Conservation (phyloP, 768 basidiomycete genomes). For the Trametes cubensis region DNA sequence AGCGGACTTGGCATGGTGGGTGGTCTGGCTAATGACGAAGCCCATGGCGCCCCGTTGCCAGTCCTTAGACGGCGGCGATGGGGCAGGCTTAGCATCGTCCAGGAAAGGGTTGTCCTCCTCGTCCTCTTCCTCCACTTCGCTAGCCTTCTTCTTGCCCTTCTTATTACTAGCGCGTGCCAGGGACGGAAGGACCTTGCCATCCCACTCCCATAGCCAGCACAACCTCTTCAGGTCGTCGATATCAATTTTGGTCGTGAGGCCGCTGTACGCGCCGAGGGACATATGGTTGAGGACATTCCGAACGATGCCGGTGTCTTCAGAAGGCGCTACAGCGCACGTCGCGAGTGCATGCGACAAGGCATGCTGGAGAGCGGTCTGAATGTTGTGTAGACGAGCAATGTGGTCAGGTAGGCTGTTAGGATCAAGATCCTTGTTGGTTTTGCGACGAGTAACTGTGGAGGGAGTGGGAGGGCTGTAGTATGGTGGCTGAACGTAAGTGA, state of each 20-base stretch:
- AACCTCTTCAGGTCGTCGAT: constrained; percentile 72
- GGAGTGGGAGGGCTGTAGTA: constrained; percentile 62
- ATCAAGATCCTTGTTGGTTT: constrained; percentile 23
- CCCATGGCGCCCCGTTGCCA: constrained; percentile 86
- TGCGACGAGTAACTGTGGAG: constrained; percentile 45
- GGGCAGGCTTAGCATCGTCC: constrained; percentile 39
- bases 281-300: constrained; percentile 79
- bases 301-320: constrained; percentile 72
- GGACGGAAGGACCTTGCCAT: constrained; percentile 48
- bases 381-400: constrained; percentile 60
- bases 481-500: constrained; percentile 2
- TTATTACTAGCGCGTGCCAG: constrained; percentile 10
- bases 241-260: constrained; percentile 63
- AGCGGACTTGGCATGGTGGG: constrained; percentile 66
- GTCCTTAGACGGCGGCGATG: constrained; percentile 44
- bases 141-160: constrained; percentile 15
- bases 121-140: constrained; percentile 15
- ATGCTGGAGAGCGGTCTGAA: constrained; percentile 75
- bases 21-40: constrained; percentile 69
- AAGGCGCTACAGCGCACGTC: constrained; percentile 77
- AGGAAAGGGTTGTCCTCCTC: constrained; percentile 53
- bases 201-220: constrained; percentile 93
- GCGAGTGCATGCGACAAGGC: constrained; percentile 86
- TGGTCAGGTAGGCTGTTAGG: constrained; percentile 51
- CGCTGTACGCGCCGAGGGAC: constrained; percentile 68